Evolutionary conservation across 148 eudicot genomes (phyloP).

Genomic region (Rhododendron griersonianum): DNA sequence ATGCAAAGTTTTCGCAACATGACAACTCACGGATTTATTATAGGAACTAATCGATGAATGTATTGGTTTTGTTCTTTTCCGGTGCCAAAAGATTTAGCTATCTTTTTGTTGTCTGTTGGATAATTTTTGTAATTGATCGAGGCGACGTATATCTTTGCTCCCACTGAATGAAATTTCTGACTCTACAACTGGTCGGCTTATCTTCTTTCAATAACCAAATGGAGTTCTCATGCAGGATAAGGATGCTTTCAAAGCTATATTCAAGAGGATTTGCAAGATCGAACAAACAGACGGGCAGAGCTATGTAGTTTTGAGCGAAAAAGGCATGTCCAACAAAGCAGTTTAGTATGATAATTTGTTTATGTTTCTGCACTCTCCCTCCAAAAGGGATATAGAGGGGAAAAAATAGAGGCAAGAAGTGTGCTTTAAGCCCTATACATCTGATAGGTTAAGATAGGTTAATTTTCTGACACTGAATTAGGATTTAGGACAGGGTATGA

Average conservation of each 20-base stretch:
- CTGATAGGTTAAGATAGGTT: background rate
- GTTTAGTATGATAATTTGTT: background rate
- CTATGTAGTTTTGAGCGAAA: conserved; percentile 59
- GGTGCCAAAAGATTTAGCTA: background rate
- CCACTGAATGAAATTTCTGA: background rate
- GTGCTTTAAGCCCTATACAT: background rate
- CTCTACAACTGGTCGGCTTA: background rate
- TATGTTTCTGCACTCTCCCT: background rate
- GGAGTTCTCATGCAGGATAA: conserved; percentile 56
- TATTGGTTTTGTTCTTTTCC: background rate
- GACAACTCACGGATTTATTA: background rate
- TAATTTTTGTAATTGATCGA: background rate
- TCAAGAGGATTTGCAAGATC: conserved; percentile 77
- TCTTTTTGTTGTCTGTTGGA: background rate
- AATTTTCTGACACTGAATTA: background rate
- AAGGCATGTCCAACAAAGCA: background rate
- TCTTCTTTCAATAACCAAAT: background rate
- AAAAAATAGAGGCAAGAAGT: background rate
- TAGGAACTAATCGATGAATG: background rate
- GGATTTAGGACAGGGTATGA: background rate
- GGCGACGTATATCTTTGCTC: background rate
- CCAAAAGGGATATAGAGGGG: background rate
- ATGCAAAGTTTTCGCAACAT: background rate
- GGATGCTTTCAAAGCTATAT: conserved; percentile 71
- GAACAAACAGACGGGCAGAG: conserved; percentile 60